phyloP scores from a whole-genome alignment of 306 rosid species.

The Acacia acuminata region DNA sequence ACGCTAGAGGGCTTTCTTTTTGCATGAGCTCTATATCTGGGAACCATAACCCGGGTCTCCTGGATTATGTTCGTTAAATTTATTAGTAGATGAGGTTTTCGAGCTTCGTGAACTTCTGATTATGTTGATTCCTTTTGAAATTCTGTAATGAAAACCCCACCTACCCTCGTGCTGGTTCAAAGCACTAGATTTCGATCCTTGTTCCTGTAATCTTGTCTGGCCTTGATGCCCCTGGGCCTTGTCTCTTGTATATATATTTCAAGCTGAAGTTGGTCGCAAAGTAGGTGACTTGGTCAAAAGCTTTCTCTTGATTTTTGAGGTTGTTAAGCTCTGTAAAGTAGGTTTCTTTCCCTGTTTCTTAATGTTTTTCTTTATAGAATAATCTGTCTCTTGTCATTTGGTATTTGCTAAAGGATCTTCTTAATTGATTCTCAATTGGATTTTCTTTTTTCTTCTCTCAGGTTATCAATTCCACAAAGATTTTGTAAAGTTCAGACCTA shows the following conservation, averaged over 20 bases:
- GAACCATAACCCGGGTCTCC: constrained; percentile 53
- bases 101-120: constrained; percentile 40
- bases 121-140: constrained; percentile 33
- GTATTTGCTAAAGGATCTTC: constrained; percentile 3
- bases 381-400: constrained; percentile 11
- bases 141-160: constrained; percentile 27
- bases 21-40: constrained; percentile 31
- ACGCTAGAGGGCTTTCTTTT: constrained; percentile 29
- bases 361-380: constrained; percentile 8
- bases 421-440: background rate
- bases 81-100: constrained; percentile 34
- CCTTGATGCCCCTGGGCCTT: constrained; percentile 35
- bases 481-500: background rate
- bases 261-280: constrained; percentile 26
- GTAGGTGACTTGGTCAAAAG: constrained; percentile 38
- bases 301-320: constrained; percentile 35
- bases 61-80: constrained; percentile 47
- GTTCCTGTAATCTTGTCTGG: constrained; percentile 42
- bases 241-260: constrained; percentile 9
- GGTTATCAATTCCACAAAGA: constrained; percentile 19
- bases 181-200: constrained; percentile 55
- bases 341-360: constrained; percentile 29
- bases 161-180: constrained; percentile 47
- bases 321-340: constrained; percentile 39
- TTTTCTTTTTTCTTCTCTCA: constrained; percentile 9